Percentiles rank a stretch among this genome's conserved stretches.
Evolutionary conservation across 2,329 filamentous ascomycete genomes (phyloP).

Genomic region (Biscogniauxia marginata): DNA sequence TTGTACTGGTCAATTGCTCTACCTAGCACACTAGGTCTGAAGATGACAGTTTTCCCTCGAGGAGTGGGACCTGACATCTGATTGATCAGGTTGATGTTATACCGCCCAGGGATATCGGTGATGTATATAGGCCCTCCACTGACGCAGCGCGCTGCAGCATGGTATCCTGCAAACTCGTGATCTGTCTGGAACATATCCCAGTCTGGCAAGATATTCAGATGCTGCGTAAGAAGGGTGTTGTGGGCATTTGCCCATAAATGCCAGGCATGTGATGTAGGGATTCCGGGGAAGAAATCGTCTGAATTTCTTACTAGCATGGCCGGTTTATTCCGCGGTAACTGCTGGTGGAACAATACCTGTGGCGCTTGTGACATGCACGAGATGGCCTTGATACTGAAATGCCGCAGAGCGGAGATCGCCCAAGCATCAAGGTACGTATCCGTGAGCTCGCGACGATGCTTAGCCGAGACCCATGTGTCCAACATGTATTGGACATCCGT

Average conservation of each 20-base stretch:
- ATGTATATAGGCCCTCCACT: slow-evolving; percentile 93
- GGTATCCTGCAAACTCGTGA: slow-evolving; percentile 72
- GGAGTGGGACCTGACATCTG: slow-evolving; percentile 79
- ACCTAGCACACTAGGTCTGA: slow-evolving; percentile 74
- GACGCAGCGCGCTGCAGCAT: slow-evolving; percentile 85
- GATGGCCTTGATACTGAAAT: slow-evolving; percentile 77
- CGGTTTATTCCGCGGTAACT: slow-evolving; percentile 74
- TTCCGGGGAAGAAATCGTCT: slow-evolving; percentile 86
- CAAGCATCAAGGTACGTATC: slow-evolving; percentile 82
- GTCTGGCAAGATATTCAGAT: slow-evolving; percentile 85
- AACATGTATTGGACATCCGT: slow-evolving; percentile 91
- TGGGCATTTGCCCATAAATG: slow-evolving; percentile 94
- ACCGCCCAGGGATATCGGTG: slow-evolving; percentile 82
- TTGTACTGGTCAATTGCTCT: slow-evolving; percentile 73
- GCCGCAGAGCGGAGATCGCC: slow-evolving; percentile 71
- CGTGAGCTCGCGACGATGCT: slow-evolving; percentile 69
- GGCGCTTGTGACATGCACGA: slow-evolving; percentile 95
- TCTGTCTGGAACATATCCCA: slow-evolving; percentile 70
- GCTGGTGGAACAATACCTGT: slow-evolving; percentile 80
- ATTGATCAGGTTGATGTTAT: slow-evolving; percentile 71
- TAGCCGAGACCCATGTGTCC: slow-evolving; percentile 69
- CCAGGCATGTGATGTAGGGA: slow-evolving; percentile 82
- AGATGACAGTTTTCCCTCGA: slow-evolving; percentile 71
- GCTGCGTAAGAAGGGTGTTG: slow-evolving; percentile 77
- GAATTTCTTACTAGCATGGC: slow-evolving; percentile 79